Base-by-base conservation (phyloP, 73 alveolate species). In the Blepharisma stoltei region DNA sequence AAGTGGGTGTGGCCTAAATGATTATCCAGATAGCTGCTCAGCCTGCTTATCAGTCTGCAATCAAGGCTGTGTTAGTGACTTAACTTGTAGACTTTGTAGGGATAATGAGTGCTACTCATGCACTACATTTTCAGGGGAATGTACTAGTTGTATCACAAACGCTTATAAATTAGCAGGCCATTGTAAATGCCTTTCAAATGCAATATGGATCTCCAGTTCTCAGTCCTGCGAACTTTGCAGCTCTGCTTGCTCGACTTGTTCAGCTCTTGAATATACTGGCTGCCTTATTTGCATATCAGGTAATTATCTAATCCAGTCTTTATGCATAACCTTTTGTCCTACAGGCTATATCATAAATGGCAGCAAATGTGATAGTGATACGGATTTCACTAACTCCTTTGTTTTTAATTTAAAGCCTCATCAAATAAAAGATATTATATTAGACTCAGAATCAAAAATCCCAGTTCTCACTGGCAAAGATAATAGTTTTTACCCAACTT, bases 391-490 rank as follows among this genome's bases (percentile, higher is more conserved):
- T 52, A 4, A 52, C 23, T n/a, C 46, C 49, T 60, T 20, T 25
- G 46, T 60, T 1, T 60, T 60, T 60, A 20, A 25, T 60, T 9
- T 60, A 18, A 25, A 18, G 18, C 37, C 23, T 1, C 46, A 60
- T 18, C 14, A 60, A 60, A 60, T 60, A n/a, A 9, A n/a, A 25
- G 73, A 60, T 25, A 18, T 25, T 25, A 38, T 60, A 14, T 8
- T 25, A 9, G 73, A 60, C 45, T 9, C 2, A 18, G 18, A 25
- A 38, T 14, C 18, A 18, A 60, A 60, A 1, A 18, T 60, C 0
- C 37, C 14, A 60, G 73, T 60, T 14, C n/a, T 9, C 2, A 60
- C 73, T 20, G 73, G 73, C 18, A 25, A n/a, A 18, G 46, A 60
- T 25, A 18, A n/a, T 8, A 60, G 5, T 25, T 60, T 1, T 60